These are phyloP conservation scores for Fraxinus nigra DNA, from an alignment of 305 asterid species.

Conservation along the genomic window DNA sequence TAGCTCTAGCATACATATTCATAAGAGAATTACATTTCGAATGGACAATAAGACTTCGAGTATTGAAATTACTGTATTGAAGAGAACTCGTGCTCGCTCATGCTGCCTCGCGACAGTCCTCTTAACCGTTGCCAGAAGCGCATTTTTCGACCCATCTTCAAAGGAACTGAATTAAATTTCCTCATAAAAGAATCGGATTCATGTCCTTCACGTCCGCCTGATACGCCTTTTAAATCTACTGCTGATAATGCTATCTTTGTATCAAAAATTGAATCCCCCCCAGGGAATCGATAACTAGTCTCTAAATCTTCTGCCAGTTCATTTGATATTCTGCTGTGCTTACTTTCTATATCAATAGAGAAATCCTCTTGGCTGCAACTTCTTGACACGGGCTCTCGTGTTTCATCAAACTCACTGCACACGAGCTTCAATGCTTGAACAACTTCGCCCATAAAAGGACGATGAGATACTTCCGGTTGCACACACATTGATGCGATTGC, in stretches of 20 bases:
- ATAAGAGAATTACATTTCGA: background rate
- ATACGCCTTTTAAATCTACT: slow-evolving; percentile 44
- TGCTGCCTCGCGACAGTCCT: slow-evolving; percentile 69
- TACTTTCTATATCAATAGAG: slow-evolving; percentile 40
- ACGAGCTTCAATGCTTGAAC: slow-evolving; percentile 91
- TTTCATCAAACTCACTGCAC: slow-evolving; percentile 77
- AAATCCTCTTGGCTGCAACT: slow-evolving; percentile 66
- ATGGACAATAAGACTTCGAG: background rate
- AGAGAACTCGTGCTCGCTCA: slow-evolving; percentile 72
- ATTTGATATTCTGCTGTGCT: slow-evolving; percentile 37
- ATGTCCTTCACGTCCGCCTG: slow-evolving; percentile 24
- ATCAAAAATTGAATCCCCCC: slow-evolving; percentile 33
- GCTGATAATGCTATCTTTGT: slow-evolving; percentile 38
- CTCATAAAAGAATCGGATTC: slow-evolving; percentile 78
- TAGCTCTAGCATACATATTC: background rate
- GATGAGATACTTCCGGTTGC: slow-evolving; percentile 91
- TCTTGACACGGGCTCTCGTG: slow-evolving; percentile 47
- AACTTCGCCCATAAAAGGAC: slow-evolving; percentile 98
- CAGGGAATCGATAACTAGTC: slow-evolving; percentile 18
- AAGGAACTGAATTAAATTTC: slow-evolving; percentile 81
- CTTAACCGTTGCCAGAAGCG: slow-evolving; percentile 70
- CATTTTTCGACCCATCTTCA: slow-evolving; percentile 48
- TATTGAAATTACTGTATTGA: slow-evolving; percentile 24
- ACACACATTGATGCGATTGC: slow-evolving; percentile 98
- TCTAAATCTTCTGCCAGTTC: slow-evolving; percentile 43